Percentiles rank a stretch among this genome's conserved stretches.
Evolutionary conservation across 2,329 filamentous ascomycete species (phyloP).

Genomic region (Lojkania enalia): DNA sequence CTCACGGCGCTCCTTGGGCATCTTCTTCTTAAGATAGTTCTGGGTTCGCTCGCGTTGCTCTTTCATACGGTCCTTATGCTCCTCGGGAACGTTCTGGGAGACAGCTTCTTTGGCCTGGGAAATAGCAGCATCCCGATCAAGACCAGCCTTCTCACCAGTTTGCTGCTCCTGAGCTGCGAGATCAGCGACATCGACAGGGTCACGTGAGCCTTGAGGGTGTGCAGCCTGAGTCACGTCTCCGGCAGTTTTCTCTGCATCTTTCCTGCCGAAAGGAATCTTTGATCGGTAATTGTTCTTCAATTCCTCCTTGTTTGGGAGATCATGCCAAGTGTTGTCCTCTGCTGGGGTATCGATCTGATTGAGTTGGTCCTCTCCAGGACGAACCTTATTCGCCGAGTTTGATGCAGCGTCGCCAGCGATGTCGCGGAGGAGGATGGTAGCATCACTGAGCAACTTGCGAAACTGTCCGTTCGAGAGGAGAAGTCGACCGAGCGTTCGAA

Average conservation of each 20-base stretch:
- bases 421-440: constrained; percentile 78
- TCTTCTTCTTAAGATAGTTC: constrained; percentile 81
- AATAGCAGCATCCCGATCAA: constrained; percentile 58
- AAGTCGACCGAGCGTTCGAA: constrained; percentile 85
- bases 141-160: constrained; percentile 50
- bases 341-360: constrained; percentile 80
- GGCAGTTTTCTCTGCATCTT: constrained; percentile 63
- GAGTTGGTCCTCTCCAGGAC: constrained; percentile 77
- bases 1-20: constrained; percentile 90
- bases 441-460: constrained; percentile 83
- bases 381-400: constrained; percentile 74
- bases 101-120: constrained; percentile 60
- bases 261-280: constrained; percentile 60
- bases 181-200: constrained; percentile 59
- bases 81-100: constrained; percentile 66
- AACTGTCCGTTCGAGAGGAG: constrained; percentile 96
- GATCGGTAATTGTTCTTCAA: too few relatives aligned
- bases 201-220: constrained; percentile 59
- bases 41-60: constrained; percentile 57
- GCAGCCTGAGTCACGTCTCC: constrained; percentile 60
- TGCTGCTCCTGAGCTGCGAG: constrained; percentile 56
- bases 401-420: constrained; percentile 88
- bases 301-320: constrained; percentile 77
- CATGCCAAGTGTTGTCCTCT: constrained; percentile 91
- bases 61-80: constrained; percentile 51